phyloP scores from a whole-genome alignment of 345 rosid genomes.

The Melaleuca quinquenervia region DNA sequence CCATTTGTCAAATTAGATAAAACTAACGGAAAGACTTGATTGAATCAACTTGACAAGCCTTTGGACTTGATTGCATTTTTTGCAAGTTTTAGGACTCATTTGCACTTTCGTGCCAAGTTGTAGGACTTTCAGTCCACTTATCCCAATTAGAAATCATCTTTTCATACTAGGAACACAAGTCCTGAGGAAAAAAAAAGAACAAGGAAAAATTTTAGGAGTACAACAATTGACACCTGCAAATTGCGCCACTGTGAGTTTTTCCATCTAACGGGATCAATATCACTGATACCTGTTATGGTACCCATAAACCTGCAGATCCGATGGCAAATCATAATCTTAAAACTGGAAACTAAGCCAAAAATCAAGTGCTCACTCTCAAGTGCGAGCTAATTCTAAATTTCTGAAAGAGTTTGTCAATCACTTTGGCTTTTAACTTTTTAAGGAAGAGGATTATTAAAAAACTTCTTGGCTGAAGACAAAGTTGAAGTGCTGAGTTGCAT shows the following conservation, averaged over 20 bases:
- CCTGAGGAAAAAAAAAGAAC: neutral
- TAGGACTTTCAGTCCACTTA: no score
- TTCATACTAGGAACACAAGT: neutral
- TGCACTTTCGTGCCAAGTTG: no score
- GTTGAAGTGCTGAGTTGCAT: neutral
- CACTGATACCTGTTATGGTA: conserved; percentile 76
- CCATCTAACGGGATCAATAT: conserved; percentile 89
- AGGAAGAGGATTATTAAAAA: neutral
- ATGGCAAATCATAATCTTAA: neutral
- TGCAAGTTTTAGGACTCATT: no score
- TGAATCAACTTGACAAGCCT: no score
- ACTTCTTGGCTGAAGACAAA: neutral
- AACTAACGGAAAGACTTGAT: no score
- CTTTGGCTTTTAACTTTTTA: neutral
- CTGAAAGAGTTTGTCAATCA: neutral
- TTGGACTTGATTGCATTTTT: no score
- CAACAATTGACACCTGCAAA: conserved; percentile 44
- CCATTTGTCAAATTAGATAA: no score
- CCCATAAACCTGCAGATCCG: conserved; percentile 80
- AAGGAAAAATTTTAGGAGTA: neutral
- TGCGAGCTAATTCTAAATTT: neutral
- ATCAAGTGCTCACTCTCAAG: neutral
- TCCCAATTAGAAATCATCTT: neutral
- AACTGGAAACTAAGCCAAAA: neutral
- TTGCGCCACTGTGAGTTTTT: conserved; percentile 96